Conservation (phyloP, 2,329 filamentous ascomycete species). For the Aspergillus sp. region DNA sequence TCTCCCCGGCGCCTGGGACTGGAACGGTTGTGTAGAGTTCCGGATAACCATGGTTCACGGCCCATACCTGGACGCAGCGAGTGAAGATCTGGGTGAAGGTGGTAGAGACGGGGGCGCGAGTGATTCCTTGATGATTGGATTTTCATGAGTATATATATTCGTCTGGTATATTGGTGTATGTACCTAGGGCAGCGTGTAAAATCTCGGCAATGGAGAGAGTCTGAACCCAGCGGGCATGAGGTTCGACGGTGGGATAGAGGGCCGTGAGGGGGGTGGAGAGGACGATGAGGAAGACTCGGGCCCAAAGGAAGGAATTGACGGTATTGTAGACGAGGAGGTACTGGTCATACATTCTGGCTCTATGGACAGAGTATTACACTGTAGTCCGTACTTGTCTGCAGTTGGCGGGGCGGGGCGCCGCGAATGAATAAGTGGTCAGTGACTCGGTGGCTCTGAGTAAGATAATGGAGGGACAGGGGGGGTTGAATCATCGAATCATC, state of each 20-base stretch:
- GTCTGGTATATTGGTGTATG: not conserved
- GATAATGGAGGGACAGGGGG: too few relatives aligned
- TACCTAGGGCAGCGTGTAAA: conserved; percentile 19
- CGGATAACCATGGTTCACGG: conserved; percentile 20
- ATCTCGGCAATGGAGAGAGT: conserved; percentile 19
- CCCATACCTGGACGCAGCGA: conserved; percentile 25
- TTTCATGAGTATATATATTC: conserved; percentile 2
- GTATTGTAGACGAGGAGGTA: conserved; percentile 22
- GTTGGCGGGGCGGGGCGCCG: not conserved
- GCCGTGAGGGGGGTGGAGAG: conserved; percentile 2
- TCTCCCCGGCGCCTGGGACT: not conserved
- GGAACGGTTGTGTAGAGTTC: conserved; percentile 2
- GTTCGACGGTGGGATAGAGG: conserved; percentile 17
- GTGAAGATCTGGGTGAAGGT: conserved; percentile 25
- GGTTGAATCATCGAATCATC: too few relatives aligned
- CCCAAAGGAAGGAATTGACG: conserved; percentile 16
- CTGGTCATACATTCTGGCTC: not conserved
- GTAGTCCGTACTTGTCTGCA: not conserved
- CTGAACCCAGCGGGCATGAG: conserved; percentile 19
- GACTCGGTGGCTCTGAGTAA: too few relatives aligned
- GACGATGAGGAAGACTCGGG: conserved; percentile 15
- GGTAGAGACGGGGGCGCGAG: conserved; percentile 20
- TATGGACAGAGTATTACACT: not conserved
- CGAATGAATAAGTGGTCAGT: too few relatives aligned
- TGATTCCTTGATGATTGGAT: conserved; percentile 12